Conservation (phyloP, 2,329 filamentous ascomycete species). For the Arthrinium phaeospermum region DNA sequence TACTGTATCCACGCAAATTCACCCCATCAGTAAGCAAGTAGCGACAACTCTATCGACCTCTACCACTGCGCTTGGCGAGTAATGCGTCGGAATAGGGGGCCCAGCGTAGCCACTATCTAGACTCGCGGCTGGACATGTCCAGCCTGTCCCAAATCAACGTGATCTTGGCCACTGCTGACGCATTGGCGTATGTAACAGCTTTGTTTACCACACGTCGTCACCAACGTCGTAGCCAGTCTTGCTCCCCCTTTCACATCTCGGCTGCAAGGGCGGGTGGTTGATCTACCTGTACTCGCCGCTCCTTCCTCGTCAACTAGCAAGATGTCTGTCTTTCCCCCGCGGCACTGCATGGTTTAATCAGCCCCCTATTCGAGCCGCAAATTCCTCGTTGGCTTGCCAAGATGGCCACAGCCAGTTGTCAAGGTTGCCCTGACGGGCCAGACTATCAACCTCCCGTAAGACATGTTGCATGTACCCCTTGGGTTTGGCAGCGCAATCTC, state of each 20-base stretch:
- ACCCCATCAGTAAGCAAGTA: not conserved
- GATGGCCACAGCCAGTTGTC: not conserved
- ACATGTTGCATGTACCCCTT: not conserved
- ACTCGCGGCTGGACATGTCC: not conserved
- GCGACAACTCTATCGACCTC: not conserved
- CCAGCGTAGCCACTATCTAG: not conserved
- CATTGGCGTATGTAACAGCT: conserved; percentile 6
- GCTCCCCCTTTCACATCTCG: not conserved
- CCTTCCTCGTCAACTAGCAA: not conserved
- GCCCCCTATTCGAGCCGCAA: not conserved
- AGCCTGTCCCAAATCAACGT: not conserved
- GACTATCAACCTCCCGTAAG: not conserved
- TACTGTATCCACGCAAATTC: not conserved
- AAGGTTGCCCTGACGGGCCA: not conserved
- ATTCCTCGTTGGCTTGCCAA: not conserved
- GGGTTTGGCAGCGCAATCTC: not conserved
- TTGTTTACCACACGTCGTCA: not conserved
- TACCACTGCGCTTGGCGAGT: not conserved
- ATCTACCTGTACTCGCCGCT: not conserved
- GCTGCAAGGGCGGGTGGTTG: not conserved
- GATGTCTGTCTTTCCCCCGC: not conserved
- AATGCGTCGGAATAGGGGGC: not conserved
- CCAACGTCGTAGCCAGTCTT: not conserved
- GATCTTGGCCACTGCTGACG: not conserved
- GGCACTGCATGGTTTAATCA: not conserved